phyloP scores from a whole-genome alignment of 2,329 filamentous ascomycete genomes.

The Fusarium sp. region DNA sequence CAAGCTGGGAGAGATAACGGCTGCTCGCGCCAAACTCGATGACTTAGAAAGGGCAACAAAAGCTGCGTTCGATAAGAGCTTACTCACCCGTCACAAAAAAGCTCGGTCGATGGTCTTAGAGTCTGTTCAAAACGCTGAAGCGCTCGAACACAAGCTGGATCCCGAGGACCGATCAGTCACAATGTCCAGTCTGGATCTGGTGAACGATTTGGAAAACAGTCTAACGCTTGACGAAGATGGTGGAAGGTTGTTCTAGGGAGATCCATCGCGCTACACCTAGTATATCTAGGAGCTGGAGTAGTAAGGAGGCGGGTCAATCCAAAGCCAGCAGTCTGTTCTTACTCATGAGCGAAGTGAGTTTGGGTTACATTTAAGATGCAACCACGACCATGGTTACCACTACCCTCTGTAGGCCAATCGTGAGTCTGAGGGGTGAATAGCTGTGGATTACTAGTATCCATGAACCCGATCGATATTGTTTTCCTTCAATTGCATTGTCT shows the following conservation, averaged over 20 bases:
- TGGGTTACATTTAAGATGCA: background rate
- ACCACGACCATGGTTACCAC: background rate
- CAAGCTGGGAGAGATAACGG: background rate
- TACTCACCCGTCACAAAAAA: background rate
- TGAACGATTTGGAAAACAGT: slow-evolving; percentile 6
- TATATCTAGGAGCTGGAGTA: background rate
- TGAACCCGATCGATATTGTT: background rate
- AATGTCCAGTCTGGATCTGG: background rate
- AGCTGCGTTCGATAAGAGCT: rapidly evolving
- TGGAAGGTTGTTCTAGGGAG: background rate
- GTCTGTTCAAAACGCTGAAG: background rate
- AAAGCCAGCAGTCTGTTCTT: background rate
- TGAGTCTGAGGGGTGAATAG: background rate
- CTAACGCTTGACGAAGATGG: background rate
- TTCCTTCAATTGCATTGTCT: background rate
- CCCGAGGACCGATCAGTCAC: background rate
- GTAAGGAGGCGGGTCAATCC: background rate
- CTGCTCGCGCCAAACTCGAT: background rate
- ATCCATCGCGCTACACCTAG: background rate
- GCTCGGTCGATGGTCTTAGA: background rate
- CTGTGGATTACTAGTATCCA: background rate
- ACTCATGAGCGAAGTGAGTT: rapidly evolving
- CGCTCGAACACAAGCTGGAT: background rate
- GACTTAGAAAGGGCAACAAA: background rate
- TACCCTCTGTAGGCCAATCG: background rate